These are phyloP conservation scores for Trametes hirsuta DNA, from an alignment of 1,284 basidiomycete species.

Conservation along the genomic window DNA sequence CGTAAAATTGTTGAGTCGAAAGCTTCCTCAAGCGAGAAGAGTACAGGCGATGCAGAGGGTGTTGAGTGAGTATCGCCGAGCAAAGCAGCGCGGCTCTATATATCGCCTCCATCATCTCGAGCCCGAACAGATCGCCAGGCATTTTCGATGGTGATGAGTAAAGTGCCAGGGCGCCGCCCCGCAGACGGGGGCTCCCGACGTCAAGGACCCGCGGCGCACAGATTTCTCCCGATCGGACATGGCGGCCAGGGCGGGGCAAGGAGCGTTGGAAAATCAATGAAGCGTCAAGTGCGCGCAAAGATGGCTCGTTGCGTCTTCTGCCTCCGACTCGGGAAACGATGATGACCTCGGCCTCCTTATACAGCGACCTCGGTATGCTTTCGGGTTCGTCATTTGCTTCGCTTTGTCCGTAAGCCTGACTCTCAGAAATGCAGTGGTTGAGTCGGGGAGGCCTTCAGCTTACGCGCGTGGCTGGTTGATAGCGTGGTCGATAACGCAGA, in stretches of 20 bases:
- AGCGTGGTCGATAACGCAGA: background rate
- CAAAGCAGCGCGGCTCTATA: background rate
- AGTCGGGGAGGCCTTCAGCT: too few species aligned
- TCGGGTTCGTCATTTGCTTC: background rate
- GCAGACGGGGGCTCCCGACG: slow-evolving; percentile 1
- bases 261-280: slow-evolving; percentile 5
- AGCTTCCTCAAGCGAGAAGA: background rate
- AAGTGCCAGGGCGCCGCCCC: background rate
- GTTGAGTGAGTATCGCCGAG: background rate
- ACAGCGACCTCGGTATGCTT: background rate
- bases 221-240: slow-evolving; percentile 1
- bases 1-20: background rate
- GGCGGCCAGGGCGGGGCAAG: background rate
- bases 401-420: background rate
- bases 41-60: background rate
- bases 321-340: background rate
- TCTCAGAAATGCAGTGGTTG: too few species aligned
- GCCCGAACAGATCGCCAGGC: background rate
- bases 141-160: slow-evolving; percentile 10
- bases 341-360: background rate
- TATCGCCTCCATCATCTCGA: background rate
- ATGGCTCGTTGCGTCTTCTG: background rate
- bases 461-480: too few species aligned
- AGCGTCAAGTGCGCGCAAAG: background rate
- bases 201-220: background rate